phyloP scores from a whole-genome alignment of 1,284 basidiomycete genomes.

The Apiotrichum porosum region DNA sequence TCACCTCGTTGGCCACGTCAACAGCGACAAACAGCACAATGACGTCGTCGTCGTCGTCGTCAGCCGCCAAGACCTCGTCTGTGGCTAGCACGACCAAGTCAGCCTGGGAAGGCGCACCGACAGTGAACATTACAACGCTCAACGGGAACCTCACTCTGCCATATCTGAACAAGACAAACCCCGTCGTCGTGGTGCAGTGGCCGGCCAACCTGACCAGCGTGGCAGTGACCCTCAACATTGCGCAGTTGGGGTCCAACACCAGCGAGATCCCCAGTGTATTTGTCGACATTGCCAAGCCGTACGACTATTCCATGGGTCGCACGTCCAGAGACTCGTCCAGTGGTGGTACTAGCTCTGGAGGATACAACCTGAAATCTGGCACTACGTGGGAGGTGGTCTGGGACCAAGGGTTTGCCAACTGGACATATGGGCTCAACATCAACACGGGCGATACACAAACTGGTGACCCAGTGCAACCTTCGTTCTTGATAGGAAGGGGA shows the following conservation, averaged over 20 bases:
- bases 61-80: too few relatives aligned
- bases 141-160: background rate
- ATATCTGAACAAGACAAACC: slow-evolving; percentile 1
- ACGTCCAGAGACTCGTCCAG: slow-evolving; percentile 51
- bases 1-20: too few relatives aligned
- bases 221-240: slow-evolving; percentile 5
- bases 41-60: background rate
- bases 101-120: slow-evolving; percentile 1
- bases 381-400: slow-evolving; percentile 55
- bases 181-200: background rate
- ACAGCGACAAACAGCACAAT: too few relatives aligned
- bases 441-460: too few relatives aligned
- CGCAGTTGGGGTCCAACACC: slow-evolving; percentile 23
- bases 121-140: background rate
- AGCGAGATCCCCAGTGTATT: slow-evolving; percentile 25
- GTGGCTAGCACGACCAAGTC: too few relatives aligned
- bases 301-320: background rate
- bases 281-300: slow-evolving; percentile 38
- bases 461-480: too few relatives aligned
- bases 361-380: slow-evolving; percentile 45
- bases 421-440: slow-evolving; percentile 46
- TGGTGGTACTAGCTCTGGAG: slow-evolving; percentile 51
- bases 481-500: too few relatives aligned
- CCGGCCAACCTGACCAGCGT: background rate
- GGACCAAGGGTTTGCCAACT: slow-evolving; percentile 57